Evolutionary conservation across 306 rosid species (phyloP).

Genomic region (Fragaria vesca): DNA sequence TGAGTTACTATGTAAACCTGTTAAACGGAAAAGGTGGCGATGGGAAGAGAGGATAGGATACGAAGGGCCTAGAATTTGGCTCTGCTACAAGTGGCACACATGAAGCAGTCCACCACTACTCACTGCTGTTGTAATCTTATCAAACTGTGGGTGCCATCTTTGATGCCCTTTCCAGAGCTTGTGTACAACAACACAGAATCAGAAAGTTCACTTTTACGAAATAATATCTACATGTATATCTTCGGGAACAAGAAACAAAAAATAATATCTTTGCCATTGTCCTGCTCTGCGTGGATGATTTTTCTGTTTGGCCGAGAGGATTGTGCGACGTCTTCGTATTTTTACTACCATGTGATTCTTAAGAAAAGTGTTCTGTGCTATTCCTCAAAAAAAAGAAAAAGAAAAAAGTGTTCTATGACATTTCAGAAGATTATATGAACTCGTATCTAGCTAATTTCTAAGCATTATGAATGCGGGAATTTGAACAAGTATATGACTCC

Average conservation of each 20-base stretch:
- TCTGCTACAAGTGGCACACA: conserved; percentile 33
- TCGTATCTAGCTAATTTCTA: too few relatives aligned
- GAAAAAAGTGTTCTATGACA: too few relatives aligned
- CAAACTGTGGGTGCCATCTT: not conserved
- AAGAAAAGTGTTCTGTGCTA: too few relatives aligned
- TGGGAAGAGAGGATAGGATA: conserved; percentile 37
- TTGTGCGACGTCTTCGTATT: too few relatives aligned
- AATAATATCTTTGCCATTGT: not conserved
- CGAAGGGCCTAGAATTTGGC: conserved; percentile 35
- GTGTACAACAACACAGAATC: not conserved
- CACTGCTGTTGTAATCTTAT: not conserved
- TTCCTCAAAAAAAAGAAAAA: too few relatives aligned
- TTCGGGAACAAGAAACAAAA: not conserved
- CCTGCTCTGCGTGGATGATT: not conserved
- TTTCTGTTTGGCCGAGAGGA: not conserved
- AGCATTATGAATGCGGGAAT: too few relatives aligned
- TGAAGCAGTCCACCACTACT: conserved; percentile 13
- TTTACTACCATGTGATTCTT: too few relatives aligned
- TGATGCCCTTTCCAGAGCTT: conserved; percentile 4
- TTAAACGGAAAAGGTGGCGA: conserved; percentile 7
- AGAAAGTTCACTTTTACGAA: not conserved
- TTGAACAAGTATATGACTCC: too few relatives aligned
- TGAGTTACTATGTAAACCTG: not conserved
- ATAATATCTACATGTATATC: not conserved
- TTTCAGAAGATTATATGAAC: too few relatives aligned